A percentile compares a stretch with the other conserved stretches of the same genome.
phyloP scores from a whole-genome alignment of 495 filamentous ascomycete species.

The Schizothecium vesticola region DNA sequence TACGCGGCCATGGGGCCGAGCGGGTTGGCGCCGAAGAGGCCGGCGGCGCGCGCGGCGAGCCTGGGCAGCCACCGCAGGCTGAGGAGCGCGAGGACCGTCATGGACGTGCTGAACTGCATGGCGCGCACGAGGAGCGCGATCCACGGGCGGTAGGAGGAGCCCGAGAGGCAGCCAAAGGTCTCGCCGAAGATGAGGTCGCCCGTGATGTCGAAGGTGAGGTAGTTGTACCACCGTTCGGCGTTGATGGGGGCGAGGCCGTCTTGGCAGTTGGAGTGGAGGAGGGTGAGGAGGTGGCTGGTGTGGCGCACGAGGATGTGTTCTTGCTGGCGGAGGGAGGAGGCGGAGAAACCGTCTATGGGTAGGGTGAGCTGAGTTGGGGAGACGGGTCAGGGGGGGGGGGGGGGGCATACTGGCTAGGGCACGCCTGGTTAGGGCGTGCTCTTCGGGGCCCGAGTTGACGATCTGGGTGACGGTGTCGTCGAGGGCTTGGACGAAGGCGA shows the following conservation, averaged over 20 bases:
- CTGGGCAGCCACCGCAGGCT: constrained; percentile 8
- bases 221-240: constrained; percentile 47
- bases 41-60: background rate
- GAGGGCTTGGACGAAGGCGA: constrained; percentile 17
- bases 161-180: constrained; percentile 45
- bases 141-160: constrained; percentile 28
- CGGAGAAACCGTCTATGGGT: constrained; percentile 41
- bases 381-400: background rate
- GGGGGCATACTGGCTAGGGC: constrained; percentile 29
- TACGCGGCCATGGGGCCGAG: background rate
- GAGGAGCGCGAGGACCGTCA: constrained; percentile 25
- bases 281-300: constrained; percentile 35
- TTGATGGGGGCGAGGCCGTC: constrained; percentile 22
- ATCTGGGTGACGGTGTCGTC: constrained; percentile 14
- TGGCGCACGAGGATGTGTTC: constrained; percentile 32
- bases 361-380: background rate
- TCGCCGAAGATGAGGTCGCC: constrained; percentile 52
- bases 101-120: constrained; percentile 21
- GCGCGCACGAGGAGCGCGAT: constrained; percentile 25
- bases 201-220: constrained; percentile 52
- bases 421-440: constrained; percentile 40
- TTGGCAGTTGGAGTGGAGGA: constrained; percentile 19
- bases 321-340: constrained; percentile 36
- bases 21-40: background rate
- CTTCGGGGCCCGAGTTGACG: constrained; percentile 19